phyloP scores from a whole-genome alignment of 345 rosid species.

The Gossypium sturtianum region DNA sequence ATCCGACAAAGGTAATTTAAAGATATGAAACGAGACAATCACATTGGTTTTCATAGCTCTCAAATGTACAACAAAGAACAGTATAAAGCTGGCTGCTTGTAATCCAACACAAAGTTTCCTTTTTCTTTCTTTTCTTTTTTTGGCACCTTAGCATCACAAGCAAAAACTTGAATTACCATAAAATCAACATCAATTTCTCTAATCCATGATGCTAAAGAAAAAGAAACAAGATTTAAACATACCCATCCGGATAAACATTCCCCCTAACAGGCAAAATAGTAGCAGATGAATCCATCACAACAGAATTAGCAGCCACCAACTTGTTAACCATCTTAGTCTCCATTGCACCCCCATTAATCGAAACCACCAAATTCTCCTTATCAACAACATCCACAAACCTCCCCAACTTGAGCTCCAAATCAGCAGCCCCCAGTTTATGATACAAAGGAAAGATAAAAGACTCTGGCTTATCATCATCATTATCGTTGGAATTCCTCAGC shows the following conservation, averaged over 20 bases:
- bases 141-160: not conserved
- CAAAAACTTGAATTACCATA: not conserved
- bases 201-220: not conserved
- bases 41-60: not conserved
- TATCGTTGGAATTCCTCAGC: constrained; percentile 30
- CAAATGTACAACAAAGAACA: not conserved
- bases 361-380: constrained; percentile 24
- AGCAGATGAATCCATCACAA: constrained; percentile 41
- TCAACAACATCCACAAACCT: constrained; percentile 36
- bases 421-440: constrained; percentile 45
- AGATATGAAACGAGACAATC: not conserved
- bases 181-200: not conserved
- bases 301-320: constrained; percentile 29
- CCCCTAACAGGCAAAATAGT: constrained; percentile 67
- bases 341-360: constrained; percentile 24
- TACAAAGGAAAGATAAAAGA: constrained; percentile 69
- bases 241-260: constrained; percentile 87
- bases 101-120: not conserved
- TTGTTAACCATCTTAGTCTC: constrained; percentile 27
- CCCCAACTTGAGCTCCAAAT: constrained; percentile 40
- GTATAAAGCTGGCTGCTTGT: not conserved
- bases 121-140: not conserved
- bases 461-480: constrained; percentile 32
- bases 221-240: constrained; percentile 20
- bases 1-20: not conserved